These are phyloP conservation scores for Phytophthora cactorum DNA, from an alignment of 352 stramenopile genomes.

Conservation along the genomic window DNA sequence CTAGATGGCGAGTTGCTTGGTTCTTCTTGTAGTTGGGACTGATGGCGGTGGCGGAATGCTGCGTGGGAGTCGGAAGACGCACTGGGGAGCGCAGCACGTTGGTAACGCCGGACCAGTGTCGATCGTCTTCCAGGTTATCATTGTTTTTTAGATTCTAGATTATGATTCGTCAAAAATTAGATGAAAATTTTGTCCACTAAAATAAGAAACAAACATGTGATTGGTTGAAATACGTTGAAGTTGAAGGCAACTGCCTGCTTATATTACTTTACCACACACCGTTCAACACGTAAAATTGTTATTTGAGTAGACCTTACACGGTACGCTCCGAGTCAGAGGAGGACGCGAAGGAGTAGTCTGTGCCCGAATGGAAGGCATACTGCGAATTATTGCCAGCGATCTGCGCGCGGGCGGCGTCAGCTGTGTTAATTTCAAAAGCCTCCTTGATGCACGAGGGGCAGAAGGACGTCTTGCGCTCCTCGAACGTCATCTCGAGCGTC, in stretches of 20 bases:
- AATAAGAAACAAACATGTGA: background rate
- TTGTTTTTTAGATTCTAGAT: background rate
- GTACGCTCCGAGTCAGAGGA: slow-evolving; percentile 38
- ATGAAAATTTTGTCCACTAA: background rate
- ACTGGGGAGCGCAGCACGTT: slow-evolving; percentile 10
- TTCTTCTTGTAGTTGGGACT: slow-evolving; percentile 2
- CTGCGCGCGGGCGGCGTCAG: slow-evolving; percentile 36
- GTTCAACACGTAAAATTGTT: slow-evolving; percentile 16
- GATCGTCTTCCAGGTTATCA: background rate
- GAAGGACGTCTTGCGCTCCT: slow-evolving; percentile 45
- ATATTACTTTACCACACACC: slow-evolving; percentile 1
- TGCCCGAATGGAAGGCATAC: slow-evolving; percentile 34
- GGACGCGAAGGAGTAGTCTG: slow-evolving; percentile 42
- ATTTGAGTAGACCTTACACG: slow-evolving; percentile 26
- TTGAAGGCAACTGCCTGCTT: slow-evolving; percentile 1
- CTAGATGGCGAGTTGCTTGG: background rate
- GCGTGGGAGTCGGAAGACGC: slow-evolving; percentile 17
- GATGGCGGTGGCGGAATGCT: background rate
- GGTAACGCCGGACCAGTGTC: slow-evolving; percentile 17
- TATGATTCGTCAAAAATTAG: slow-evolving; percentile 7
- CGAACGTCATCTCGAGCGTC: slow-evolving; percentile 43
- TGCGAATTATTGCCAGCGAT: slow-evolving; percentile 33
- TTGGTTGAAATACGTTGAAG: background rate
- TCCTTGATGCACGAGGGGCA: slow-evolving; percentile 45
- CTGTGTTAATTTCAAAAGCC: slow-evolving; percentile 38